Evolutionary conservation across 2,329 filamentous ascomycete species (phyloP).

Genomic region (Neurospora crassa): DNA sequence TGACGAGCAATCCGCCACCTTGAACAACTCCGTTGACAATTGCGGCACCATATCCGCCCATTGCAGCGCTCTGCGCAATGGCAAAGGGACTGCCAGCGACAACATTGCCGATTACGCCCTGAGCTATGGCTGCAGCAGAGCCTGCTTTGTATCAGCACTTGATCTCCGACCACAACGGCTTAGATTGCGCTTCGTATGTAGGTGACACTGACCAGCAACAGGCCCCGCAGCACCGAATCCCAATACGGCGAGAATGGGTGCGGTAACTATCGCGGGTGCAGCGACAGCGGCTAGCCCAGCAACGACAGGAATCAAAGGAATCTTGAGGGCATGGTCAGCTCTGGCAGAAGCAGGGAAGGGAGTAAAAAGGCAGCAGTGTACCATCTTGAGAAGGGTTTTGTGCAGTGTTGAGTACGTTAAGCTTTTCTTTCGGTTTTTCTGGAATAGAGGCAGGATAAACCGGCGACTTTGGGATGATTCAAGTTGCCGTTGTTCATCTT

Average conservation of each 20-base stretch:
- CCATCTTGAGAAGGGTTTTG: not conserved
- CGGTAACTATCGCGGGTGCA: conserved; percentile 7
- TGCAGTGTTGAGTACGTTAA: not conserved
- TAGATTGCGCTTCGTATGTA: no score
- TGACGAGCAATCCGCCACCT: not conserved
- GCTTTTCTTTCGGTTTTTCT: not conserved
- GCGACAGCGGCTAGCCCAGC: not conserved
- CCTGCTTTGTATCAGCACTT: conserved; percentile 6
- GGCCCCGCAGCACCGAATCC: conserved; percentile 9
- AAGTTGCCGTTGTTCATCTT: not conserved
- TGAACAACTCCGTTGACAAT: conserved; percentile 8
- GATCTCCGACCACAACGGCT: not conserved
- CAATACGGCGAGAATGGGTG: conserved; percentile 2
- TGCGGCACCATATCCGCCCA: conserved; percentile 15
- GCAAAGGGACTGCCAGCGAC: conserved; percentile 13
- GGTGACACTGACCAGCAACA: conserved; percentile 1
- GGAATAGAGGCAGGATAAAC: not conserved
- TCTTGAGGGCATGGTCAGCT: not conserved
- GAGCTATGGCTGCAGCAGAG: conserved; percentile 11
- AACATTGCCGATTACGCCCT: conserved; percentile 10
- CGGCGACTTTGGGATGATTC: not conserved
- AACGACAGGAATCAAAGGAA: not conserved
- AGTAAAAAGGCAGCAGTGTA: not conserved
- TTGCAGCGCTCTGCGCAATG: conserved; percentile 15
- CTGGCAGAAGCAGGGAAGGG: not conserved